phyloP scores from a whole-genome alignment of 352 stramenopile genomes.

The Phytophthora quininea region DNA sequence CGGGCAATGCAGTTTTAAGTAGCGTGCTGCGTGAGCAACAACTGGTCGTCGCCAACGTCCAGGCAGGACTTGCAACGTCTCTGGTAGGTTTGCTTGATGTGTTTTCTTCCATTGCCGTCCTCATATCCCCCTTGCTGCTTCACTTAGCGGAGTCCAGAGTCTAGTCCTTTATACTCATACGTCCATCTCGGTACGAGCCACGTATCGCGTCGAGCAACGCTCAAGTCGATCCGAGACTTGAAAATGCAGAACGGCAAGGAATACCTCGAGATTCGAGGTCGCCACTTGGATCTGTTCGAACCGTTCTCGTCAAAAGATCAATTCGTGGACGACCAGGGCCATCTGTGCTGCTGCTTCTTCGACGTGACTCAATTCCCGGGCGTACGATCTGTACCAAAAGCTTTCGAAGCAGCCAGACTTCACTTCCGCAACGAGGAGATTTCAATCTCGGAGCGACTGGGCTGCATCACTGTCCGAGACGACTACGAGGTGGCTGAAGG shows the following conservation, averaged over 20 bases:
- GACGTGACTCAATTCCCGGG: conserved; percentile 37
- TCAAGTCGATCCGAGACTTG: conserved; percentile 32
- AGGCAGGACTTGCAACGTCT: conserved; percentile 14
- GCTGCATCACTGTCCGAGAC: conserved; percentile 38
- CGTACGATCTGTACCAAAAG: conserved; percentile 25
- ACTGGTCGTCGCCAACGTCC: conserved; percentile 12
- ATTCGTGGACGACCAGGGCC: conserved; percentile 25
- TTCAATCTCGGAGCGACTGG: conserved; percentile 39
- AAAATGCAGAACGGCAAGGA: conserved; percentile 38
- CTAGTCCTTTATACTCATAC: conserved; percentile 22
- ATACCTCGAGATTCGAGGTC: conserved; percentile 34
- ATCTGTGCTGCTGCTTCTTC: conserved; percentile 32
- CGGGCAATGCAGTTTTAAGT: conserved; percentile 16
- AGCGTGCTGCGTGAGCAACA: conserved; percentile 26
- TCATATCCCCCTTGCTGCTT: neutral
- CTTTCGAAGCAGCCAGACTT: conserved; percentile 34
- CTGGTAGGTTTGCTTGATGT: conserved; percentile 6
- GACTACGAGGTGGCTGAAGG: conserved; percentile 20
- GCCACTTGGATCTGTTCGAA: conserved; percentile 35
- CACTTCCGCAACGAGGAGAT: conserved; percentile 45
- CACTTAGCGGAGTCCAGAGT: conserved; percentile 12
- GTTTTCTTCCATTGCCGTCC: neutral
- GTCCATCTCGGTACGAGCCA: conserved; percentile 30
- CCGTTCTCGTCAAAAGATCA: conserved; percentile 33
- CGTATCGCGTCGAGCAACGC: conserved; percentile 23